A percentile compares a stretch with the other conserved stretches of the same genome.
phyloP scores from a whole-genome alignment of 768 basidiomycete species.

The Naganishia onofrii region DNA sequence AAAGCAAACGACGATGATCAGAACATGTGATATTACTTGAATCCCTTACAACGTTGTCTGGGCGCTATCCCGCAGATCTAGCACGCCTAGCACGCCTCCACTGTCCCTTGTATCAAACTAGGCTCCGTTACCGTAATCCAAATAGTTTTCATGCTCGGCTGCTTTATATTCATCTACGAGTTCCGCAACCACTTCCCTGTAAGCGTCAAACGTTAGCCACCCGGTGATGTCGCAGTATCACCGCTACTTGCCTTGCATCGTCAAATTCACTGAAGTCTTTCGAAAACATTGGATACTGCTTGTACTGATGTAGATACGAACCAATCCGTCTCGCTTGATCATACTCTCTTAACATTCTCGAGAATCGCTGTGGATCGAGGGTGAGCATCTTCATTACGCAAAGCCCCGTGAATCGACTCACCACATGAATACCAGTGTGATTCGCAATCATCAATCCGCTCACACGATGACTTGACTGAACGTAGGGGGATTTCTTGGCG shows the following conservation, averaged over 20 bases:
- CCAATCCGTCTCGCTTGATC: slow-evolving; percentile 80
- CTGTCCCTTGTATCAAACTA: not conserved
- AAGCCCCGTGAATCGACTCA: slow-evolving; percentile 53
- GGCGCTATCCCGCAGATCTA: not conserved
- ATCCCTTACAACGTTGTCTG: slow-evolving; percentile 11
- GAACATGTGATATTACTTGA: not conserved
- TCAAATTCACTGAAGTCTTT: slow-evolving; percentile 94
- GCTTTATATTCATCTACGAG: slow-evolving; percentile 74
- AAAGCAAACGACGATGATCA: slow-evolving; percentile 11
- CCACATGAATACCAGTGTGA: slow-evolving; percentile 96
- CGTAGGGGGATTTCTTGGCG: slow-evolving; percentile 83
- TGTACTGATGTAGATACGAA: slow-evolving; percentile 95
- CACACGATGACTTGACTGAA: slow-evolving; percentile 84
- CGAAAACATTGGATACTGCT: slow-evolving; percentile 93
- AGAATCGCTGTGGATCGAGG: slow-evolving; percentile 67
- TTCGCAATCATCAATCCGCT: slow-evolving; percentile 98
- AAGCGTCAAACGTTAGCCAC: not conserved
- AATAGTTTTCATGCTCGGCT: slow-evolving; percentile 92
- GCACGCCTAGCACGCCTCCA: not conserved
- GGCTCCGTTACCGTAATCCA: slow-evolving; percentile 51
- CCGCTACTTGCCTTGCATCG: slow-evolving; percentile 72
- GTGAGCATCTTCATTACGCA: not conserved
- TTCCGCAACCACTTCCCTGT: slow-evolving; percentile 37
- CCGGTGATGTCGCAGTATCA: slow-evolving; percentile 33
- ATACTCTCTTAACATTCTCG: slow-evolving; percentile 92